Evolutionary conservation across 768 basidiomycete species (phyloP).

Genomic region (Fibroporia radiculosa): DNA sequence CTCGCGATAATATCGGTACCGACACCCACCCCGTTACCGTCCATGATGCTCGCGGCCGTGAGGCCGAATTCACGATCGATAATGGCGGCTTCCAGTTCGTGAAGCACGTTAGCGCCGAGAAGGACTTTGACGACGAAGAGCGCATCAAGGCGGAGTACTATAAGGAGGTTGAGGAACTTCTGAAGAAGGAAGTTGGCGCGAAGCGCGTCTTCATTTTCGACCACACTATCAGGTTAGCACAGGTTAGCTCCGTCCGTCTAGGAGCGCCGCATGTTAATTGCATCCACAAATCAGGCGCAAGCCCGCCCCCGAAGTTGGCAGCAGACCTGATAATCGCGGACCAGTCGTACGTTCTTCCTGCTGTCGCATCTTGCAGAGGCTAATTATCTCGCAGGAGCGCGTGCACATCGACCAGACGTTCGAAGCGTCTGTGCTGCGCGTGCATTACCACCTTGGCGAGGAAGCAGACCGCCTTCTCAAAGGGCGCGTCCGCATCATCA

Average conservation of each 20-base stretch:
- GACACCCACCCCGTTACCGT: constrained; percentile 20
- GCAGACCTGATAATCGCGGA: constrained; percentile 9
- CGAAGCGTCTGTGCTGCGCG: constrained; percentile 28
- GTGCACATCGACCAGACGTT: constrained; percentile 42
- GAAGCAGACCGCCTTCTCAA: constrained; percentile 36
- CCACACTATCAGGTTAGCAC: constrained; percentile 36
- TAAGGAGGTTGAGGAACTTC: constrained; percentile 31
- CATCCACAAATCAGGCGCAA: too few relatives aligned
- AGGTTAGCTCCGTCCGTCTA: too few relatives aligned
- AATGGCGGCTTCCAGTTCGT: constrained; percentile 36
- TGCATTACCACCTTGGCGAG: constrained; percentile 29
- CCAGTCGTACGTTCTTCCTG: constrained; percentile 25
- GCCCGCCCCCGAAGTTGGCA: too few relatives aligned
- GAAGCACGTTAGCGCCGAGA: constrained; percentile 16
- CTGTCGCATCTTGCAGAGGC: constrained; percentile 6
- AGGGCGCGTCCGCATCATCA: constrained; percentile 36
- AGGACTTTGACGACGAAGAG: constrained; percentile 24
- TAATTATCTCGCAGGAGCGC: constrained; percentile 20
- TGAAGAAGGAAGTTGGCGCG: constrained; percentile 34
- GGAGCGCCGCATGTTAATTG: too few relatives aligned
- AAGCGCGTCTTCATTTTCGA: constrained; percentile 38
- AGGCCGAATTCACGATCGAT: constrained; percentile 24
- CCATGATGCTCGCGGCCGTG: constrained; percentile 25
- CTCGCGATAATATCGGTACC: constrained; percentile 23
- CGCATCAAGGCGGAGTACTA: constrained; percentile 33